Base-by-base conservation (phyloP, 331 rosid species). In the Telfairia occidentalis region DNA sequence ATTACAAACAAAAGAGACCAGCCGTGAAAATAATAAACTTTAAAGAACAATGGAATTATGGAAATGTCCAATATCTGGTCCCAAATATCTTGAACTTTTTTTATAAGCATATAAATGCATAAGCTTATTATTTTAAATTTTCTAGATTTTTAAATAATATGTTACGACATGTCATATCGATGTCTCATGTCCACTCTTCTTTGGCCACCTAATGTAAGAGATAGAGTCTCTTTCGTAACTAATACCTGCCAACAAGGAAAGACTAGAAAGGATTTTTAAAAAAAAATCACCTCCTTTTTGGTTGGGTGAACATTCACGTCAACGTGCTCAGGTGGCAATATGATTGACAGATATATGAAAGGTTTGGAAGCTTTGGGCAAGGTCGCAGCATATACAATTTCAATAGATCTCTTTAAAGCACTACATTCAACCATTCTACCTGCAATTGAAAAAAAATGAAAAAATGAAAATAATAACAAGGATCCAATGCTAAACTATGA, bases 351-450 rank as follows among this genome's bases (percentile, higher is more conserved):
- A 67, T 94, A 89, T 78, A 91, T 81, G 80, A 88, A 94, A 58
- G 98, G 98, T 77, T 94, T 94, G 42, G 97, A 87, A 71, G 97
- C 98, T 87, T 89, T 94, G 16, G 97, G 98, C 83, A 94, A 79
- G 42, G 96, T 94, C 26, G 97, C 97, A 66, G 98, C 86, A 84
- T 91, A 93, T 78, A 91, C 96, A 84, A 93, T 75, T 89, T 93
- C 98, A 63, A 94, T 84, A 82, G 97, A 90, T 82, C 98, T 88
- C 89, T 94, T 94, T 89, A 94, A 84, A 49, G 97, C 90, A 73
- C 90, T 86, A 70, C 97, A 94, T 50, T 94, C 98, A 57, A 94
- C 97, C 92, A 94, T 77, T 85, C 97, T 88, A 79, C 88, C 98
- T 94, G 96, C 74, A 29, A 43, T 76, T 49, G n/a, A 60, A 37